Percentiles rank a stretch among this genome's conserved stretches.
Evolutionary conservation across 2,329 filamentous ascomycete genomes (phyloP).

Genomic region (Cladosporium velox): DNA sequence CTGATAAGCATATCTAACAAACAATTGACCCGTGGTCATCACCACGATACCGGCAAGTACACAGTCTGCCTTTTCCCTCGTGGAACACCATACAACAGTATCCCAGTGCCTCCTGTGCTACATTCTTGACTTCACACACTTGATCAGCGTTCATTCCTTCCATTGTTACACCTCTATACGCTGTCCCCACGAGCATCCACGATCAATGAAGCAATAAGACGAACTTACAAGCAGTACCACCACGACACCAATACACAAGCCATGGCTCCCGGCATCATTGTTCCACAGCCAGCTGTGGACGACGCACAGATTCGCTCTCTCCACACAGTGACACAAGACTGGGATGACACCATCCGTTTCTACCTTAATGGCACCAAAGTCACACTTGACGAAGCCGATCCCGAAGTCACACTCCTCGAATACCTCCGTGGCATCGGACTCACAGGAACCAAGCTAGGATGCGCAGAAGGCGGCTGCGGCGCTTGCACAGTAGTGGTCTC

Average conservation of each 20-base stretch:
- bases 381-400: constrained; percentile 81
- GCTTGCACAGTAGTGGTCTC: constrained; percentile 95
- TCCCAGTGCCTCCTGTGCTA: background rate
- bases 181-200: background rate
- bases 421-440: constrained; percentile 90
- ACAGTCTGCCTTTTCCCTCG: background rate
- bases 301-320: constrained; percentile 51
- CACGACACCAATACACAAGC: background rate
- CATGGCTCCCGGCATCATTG: constrained; percentile 62
- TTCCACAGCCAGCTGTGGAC: constrained; percentile 48
- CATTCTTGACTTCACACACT: background rate
- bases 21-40: constrained; percentile 10
- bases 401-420: constrained; percentile 87
- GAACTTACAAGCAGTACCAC: background rate
- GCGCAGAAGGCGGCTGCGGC: constrained; percentile 93
- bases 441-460: constrained; percentile 94
- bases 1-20: constrained; percentile 16
- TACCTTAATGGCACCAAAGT: constrained; percentile 94
- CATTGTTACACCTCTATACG: background rate
- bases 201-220: constrained; percentile 8
- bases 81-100: background rate
- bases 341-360: constrained; percentile 86
- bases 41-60: constrained; percentile 17
- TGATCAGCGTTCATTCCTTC: background rate
- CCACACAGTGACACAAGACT: constrained; percentile 68